Evolutionary conservation across 192 early-diverging fungal species (phyloP), one percentile per base, ranked within the genome.

Genomic region (Geosiphon pyriformis): DNA sequence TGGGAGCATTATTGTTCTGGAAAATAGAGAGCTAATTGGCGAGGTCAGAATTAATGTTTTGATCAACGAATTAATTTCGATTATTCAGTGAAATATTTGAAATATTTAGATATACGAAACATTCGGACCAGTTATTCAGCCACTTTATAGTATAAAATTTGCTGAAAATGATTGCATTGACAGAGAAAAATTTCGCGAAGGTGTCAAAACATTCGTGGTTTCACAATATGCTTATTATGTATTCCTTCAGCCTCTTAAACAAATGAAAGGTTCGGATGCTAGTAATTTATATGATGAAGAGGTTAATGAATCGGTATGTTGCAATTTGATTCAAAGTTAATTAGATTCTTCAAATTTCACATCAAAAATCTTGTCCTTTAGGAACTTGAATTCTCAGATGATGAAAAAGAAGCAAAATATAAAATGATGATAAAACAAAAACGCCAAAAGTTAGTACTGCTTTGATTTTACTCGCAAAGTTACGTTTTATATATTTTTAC

Each of bases 201-300:
- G 84, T 11, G 68, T 67, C 17, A 67, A 64, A 3, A 83, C 97
- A 0, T 94, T 80, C 58, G 88, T 75, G 47, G 80, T 88, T 1
- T 74, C 83, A 11, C 82, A 82, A 18, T 77, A 86, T 71, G 72
- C 76, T n/a, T 80, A 86, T 12, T 78, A 87, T 65, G 84, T 92
- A 17, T 76, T 85, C 37, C 88, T 90, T 1, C 75, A 78, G 25
- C 75, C 72, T 15, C 74, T 99, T 31, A 78, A 80, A 34, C 63
- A 68, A 4, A 56, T 84, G 22, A 97, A 92, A 70, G 95, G 94
- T 30, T 85, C 83, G 0, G 96, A 99, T 79, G 96, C 96, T 3
- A 92, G 89, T 49, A 99, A 99, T 68, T 68, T 82, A 31, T 90
- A 85, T 70, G 96, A 99, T 65, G 96, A 99, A 78, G 96, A 99